Evolutionary conservation across 306 rosid species (phyloP), one percentile per base, ranked within the genome.

Genomic region (Malus sylvestris): DNA sequence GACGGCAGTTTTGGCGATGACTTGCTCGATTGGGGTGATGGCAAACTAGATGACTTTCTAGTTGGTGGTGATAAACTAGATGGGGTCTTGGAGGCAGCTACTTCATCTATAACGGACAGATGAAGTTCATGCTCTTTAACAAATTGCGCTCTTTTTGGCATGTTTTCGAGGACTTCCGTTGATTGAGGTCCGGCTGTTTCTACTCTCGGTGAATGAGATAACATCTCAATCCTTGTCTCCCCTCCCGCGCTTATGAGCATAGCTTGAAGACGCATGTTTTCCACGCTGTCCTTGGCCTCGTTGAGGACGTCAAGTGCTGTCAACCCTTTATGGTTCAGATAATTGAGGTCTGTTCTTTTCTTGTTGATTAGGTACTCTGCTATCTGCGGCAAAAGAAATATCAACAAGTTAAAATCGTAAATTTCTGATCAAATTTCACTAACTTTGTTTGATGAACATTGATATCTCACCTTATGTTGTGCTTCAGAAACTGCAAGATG

Each of bases 231-330:
- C 83, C 83, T 85, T 70, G 86, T 89, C 80, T 78, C 80, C 4
- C 84, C 91, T 19, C 93, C 90, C 4, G 83, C 88, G 79, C 80
- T 80, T 23, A 53, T 69, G 14, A 92, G 61, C 32, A 70, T 22
- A 68, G 81, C 38, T 76, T 79, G 80, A 23, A 92, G 76, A 35
- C 40, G 79, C 53, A 80, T 81, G 27, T 70, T 88, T 58, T 87
- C 90, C 46, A 63, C 72, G 20, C 74, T 83, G 25, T 87, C 80
- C 71, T 63, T 85, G 14, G 83, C 76, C 67, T 85, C 84, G 25
- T 85, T 85, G 20, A 92, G 87, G 69, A 92, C 76, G 80, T 90
- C 93, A 3, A 92, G 88, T 46, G 91, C 90, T 52, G 97, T 86
- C 64, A 78, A 7, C 33, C 91, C 97, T 80, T 53, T 86, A 27